phyloP scores from a whole-genome alignment of 1,284 basidiomycete species.

The Coniferiporia weirii region DNA sequence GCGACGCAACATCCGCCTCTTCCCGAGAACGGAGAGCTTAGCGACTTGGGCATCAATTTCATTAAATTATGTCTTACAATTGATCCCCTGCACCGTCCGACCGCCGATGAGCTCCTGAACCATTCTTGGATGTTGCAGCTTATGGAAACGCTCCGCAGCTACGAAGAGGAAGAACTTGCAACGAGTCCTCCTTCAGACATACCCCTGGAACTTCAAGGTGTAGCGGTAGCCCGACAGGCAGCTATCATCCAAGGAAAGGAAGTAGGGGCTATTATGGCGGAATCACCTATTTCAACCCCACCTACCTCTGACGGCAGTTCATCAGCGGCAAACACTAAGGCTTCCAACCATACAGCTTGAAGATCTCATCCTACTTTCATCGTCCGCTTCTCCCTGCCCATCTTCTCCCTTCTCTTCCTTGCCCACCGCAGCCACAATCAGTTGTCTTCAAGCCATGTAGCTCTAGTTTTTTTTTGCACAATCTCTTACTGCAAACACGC shows the following conservation, averaged over 20 bases:
- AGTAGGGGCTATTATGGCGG: slow-evolving; percentile 43
- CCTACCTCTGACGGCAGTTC: slow-evolving; percentile 21
- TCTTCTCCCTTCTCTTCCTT: background rate
- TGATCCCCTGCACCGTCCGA: slow-evolving; percentile 80
- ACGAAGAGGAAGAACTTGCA: slow-evolving; percentile 59
- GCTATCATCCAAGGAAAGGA: slow-evolving; percentile 56
- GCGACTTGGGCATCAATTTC: slow-evolving; percentile 89
- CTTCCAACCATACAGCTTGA: slow-evolving; percentile 25
- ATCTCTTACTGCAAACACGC: slow-evolving; percentile 5
- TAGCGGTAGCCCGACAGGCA: slow-evolving; percentile 51
- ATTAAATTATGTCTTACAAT: slow-evolving; percentile 90
- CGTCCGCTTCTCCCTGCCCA: background rate
- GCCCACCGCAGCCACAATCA: background rate
- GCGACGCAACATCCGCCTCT: slow-evolving; percentile 95
- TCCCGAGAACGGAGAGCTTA: slow-evolving; percentile 87
- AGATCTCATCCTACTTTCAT: slow-evolving; percentile 25
- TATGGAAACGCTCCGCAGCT: slow-evolving; percentile 59
- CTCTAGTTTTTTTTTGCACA: background rate
- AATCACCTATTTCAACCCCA: slow-evolving; percentile 19
- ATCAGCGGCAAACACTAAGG: slow-evolving; percentile 21
- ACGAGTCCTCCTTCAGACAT: slow-evolving; percentile 44
- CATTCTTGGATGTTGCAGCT: slow-evolving; percentile 91
- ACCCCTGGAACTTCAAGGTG: slow-evolving; percentile 42
- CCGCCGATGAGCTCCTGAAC: slow-evolving; percentile 79
- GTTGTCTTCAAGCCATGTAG: slow-evolving; percentile 2